Evolutionary conservation across 805 yeast species (phyloP), one percentile per base, ranked within the genome.

Genomic region (Nakazawaea populi): DNA sequence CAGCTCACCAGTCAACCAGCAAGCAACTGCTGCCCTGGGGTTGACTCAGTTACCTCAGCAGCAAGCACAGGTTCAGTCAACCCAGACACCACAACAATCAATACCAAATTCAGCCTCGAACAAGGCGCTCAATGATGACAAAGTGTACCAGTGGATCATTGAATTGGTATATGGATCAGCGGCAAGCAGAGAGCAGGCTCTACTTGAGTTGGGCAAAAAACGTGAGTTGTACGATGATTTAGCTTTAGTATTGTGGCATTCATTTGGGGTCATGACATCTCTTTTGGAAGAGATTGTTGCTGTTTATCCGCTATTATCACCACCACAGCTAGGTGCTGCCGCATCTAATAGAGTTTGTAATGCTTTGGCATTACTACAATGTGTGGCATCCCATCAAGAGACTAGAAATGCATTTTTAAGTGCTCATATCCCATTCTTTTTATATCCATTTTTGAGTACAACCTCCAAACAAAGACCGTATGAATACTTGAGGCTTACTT

Each of bases 251-350:
- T 71, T 92, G 52, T 92, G 99, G 99, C 85, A 92, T 60, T 88
- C 97, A 4, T 91, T 87, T 68, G 99, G 98, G 32, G 97, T 92
- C 10, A 90, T 94, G 95, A 85, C 98, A 2, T 85, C 90, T 24
- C 71, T 92, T 38, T 68, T 92, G 53, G 95, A 89, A 64, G 99
- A 92, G 64, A 90, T 92, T 49, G 84, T 90, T 38, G 77, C 88
- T 3, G 96, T 92, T 5, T 92, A 92, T 65, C 97, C 99, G 10
- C 76, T 85, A 61, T 73, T 92, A 53, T 85, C 88, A 37, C 97
- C 97, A 11, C 96, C 96, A 32, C 82, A 79, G 42, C 75, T 94
- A 53, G 83, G 90, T 4, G 88, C 95, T 12, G 79, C 89, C n/a
- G 84, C 89, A 14, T 86, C 96, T 4, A 92, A 91, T 65, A 76